A percentile compares a stretch with the other conserved stretches of the same genome.
These are phyloP conservation scores for Galerina marginata DNA, from an alignment of 768 basidiomycete species.

Conservation along the genomic window DNA sequence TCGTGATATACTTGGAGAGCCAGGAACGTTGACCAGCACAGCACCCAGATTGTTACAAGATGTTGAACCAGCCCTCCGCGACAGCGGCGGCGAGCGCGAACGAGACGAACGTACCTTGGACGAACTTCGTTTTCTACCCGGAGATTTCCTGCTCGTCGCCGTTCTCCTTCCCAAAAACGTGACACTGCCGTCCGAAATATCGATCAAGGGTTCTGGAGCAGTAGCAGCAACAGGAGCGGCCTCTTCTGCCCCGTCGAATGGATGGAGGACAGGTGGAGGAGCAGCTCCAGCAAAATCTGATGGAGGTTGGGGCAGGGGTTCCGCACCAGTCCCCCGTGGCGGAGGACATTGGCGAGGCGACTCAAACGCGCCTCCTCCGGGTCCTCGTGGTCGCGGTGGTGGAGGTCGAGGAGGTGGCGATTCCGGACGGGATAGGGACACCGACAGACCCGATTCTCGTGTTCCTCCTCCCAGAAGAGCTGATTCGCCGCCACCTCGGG, in stretches of 20 bases:
- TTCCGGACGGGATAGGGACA: conserved; percentile 29
- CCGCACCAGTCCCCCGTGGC: conserved; percentile 41
- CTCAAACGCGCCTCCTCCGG: conserved; percentile 54
- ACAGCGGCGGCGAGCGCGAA: conserved; percentile 50
- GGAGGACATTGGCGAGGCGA: conserved; percentile 81
- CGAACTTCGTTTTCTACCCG: conserved; percentile 79
- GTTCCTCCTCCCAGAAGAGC: conserved; percentile 54
- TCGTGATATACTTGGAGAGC: conserved; percentile 84
- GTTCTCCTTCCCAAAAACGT: conserved; percentile 76
- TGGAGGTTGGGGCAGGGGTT: conserved; percentile 53
- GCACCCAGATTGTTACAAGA: conserved; percentile 70
- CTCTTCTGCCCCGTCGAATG: conserved; percentile 28
- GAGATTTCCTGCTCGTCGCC: conserved; percentile 79
- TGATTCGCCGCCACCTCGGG: conserved; percentile 54
- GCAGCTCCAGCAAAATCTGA: conserved; percentile 44
- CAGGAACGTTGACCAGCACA: conserved; percentile 60
- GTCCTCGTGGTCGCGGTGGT: conserved; percentile 54
- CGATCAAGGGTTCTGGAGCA: conserved; percentile 55
- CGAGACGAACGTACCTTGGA: conserved; percentile 76
- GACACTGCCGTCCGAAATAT: conserved; percentile 53
- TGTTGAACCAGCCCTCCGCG: conserved; percentile 31
- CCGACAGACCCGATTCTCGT: conserved; percentile 37
- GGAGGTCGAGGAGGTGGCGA: conserved; percentile 38
- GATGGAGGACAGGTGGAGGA: conserved; percentile 40
- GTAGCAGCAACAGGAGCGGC: conserved; percentile 22